phyloP scores from a whole-genome alignment of 768 basidiomycete genomes.

The Amanita thiersii region DNA sequence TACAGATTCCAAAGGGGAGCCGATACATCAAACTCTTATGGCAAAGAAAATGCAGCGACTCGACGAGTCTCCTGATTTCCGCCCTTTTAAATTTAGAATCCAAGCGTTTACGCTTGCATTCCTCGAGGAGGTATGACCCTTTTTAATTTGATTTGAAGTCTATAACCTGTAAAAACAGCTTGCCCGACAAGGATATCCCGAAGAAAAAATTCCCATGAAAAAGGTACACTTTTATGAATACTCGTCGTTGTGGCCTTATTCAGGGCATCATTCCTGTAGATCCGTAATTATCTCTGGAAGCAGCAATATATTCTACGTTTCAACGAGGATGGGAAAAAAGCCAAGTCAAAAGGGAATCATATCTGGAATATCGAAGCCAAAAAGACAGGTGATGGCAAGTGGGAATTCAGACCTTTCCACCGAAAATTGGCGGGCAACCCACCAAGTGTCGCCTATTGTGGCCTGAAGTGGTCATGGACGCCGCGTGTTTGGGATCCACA shows the following conservation, averaged over 20 bases:
- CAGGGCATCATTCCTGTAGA: conserved; percentile 31
- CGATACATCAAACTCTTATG: conserved; percentile 97
- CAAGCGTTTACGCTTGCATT: conserved; percentile 97
- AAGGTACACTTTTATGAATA: conserved; percentile 47
- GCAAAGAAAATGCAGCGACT: conserved; percentile 97
- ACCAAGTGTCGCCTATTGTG: conserved; percentile 73
- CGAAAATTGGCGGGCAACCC: conserved; percentile 83
- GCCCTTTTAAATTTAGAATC: conserved; percentile 98
- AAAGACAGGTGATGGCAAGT: conserved; percentile 64
- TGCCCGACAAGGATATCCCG: conserved; percentile 77
- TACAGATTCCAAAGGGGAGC: conserved; percentile 90
- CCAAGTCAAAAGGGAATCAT: conserved; percentile 98
- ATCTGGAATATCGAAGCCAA: conserved; percentile 99
- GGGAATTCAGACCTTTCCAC: conserved; percentile 85
- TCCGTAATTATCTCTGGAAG: conserved; percentile 93
- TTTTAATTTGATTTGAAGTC: conserved; percentile 2
- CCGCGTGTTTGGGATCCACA: conserved; percentile 98
- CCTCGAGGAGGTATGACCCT: conserved; percentile 67
- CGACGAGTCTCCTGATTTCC: conserved; percentile 93
- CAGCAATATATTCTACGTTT: conserved; percentile 92
- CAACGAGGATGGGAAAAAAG: conserved; percentile 98
- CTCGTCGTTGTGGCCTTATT: conserved; percentile 10
- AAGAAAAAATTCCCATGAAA: conserved; percentile 95
- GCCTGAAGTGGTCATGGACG: conserved; percentile 80
- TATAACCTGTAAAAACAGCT: conserved; percentile 36